phyloP scores from a whole-genome alignment of 208 protist species.

The Crithidia mellificae region DNA sequence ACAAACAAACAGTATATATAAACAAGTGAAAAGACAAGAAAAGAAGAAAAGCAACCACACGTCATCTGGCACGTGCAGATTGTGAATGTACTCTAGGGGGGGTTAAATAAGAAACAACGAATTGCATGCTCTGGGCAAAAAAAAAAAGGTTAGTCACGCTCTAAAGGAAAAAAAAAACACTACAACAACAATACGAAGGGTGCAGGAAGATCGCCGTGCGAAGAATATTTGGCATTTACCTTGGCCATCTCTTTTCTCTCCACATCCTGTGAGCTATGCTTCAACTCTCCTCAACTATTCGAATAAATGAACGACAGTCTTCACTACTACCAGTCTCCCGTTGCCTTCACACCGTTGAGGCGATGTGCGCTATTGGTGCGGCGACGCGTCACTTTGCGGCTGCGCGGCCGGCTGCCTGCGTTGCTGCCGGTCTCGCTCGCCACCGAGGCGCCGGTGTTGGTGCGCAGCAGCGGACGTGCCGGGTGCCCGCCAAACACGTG shows the following conservation, averaged over 20 bases:
- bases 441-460: constrained; percentile 20
- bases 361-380: constrained; percentile 39
- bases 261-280: too few relatives aligned
- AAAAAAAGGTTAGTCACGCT: too few relatives aligned
- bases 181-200: neutral
- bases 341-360: constrained; percentile 35
- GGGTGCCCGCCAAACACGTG: constrained; percentile 19
- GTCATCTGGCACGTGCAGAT: neutral
- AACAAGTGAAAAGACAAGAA: neutral
- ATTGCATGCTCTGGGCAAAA: too few relatives aligned
- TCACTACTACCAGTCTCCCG: constrained; percentile 52
- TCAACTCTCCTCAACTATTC: too few relatives aligned
- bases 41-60: neutral
- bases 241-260: neutral
- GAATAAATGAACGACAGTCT: too few relatives aligned
- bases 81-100: constrained; percentile 5
- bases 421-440: constrained; percentile 33
- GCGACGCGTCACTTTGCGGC: constrained; percentile 15
- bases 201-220: too few relatives aligned
- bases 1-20: neutral
- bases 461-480: constrained; percentile 22
- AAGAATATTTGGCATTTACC: too few relatives aligned
- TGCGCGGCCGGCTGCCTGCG: constrained; percentile 12
- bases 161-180: neutral
- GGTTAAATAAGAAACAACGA: neutral